phyloP scores from a whole-genome alignment of 148 eudicot species.

The Suaeda aralocaspica region DNA sequence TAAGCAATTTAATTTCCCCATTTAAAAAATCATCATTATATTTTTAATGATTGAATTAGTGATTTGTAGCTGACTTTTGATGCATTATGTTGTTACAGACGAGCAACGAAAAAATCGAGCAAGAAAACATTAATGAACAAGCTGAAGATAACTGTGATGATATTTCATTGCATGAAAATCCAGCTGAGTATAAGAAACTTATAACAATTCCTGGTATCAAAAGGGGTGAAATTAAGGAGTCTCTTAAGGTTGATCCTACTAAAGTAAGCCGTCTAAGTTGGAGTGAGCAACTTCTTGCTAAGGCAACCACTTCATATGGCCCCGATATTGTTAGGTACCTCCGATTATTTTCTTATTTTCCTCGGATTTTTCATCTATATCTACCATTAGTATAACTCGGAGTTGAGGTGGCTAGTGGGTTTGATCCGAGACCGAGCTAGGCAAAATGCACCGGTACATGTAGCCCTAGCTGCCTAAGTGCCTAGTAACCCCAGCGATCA shows the following conservation, averaged over 20 bases:
- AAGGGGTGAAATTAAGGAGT: slow-evolving; percentile 62
- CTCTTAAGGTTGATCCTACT: slow-evolving; percentile 57
- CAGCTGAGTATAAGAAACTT: slow-evolving; percentile 55
- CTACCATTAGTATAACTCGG: neutral
- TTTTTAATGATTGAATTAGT: neutral
- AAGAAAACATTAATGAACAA: slow-evolving; percentile 23
- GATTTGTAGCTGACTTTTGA: neutral
- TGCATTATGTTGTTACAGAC: slow-evolving; percentile 21
- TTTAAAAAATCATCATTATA: neutral
- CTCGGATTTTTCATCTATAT: neutral
- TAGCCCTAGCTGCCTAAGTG: no score
- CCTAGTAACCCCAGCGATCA: no score
- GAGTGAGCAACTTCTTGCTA: slow-evolving; percentile 82
- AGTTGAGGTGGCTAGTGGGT: no score
- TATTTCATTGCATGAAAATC: slow-evolving; percentile 15
- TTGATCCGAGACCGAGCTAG: no score
- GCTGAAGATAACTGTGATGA: slow-evolving; percentile 24
- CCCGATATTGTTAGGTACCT: slow-evolving; percentile 60
- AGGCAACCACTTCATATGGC: slow-evolving; percentile 54
- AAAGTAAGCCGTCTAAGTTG: slow-evolving; percentile 78
- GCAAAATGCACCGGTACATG: no score
- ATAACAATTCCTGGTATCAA: slow-evolving; percentile 70
- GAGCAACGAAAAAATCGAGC: slow-evolving; percentile 31
- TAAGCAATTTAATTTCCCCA: neutral
- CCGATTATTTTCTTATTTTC: neutral